Evolutionary conservation across 1,139 yeast genomes (phyloP).

Genomic region (Lodderomyces metapsilosis): DNA sequence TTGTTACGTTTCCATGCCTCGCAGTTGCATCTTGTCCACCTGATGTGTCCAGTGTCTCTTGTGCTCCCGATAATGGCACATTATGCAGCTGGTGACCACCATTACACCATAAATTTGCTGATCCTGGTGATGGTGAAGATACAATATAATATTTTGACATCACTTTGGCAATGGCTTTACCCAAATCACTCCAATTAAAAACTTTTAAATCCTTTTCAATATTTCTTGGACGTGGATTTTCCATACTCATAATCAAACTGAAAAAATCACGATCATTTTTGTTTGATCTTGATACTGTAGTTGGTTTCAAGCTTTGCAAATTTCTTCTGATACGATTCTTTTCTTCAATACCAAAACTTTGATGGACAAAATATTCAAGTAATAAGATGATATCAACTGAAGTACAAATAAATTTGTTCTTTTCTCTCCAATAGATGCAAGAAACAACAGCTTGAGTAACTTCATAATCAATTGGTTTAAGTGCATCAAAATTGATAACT

Average conservation of each 20-base stretch:
- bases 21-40: no score
- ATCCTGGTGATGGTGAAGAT: conserved; percentile 4
- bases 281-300: conserved; percentile 54
- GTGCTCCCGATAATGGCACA: background rate
- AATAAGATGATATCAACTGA: conserved; percentile 64
- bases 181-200: conserved; percentile 57
- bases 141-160: conserved; percentile 52
- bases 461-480: conserved; percentile 17
- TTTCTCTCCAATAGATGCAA: conserved; percentile 62
- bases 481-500: conserved; percentile 27
- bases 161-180: conserved; percentile 58
- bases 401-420: conserved; percentile 53
- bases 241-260: conserved; percentile 60
- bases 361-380: conserved; percentile 56
- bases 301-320: conserved; percentile 63
- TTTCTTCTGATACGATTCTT: conserved; percentile 70
- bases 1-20: background rate
- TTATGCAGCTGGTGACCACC: background rate
- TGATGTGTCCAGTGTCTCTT: no score
- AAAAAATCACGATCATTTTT: conserved; percentile 50
- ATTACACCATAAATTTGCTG: background rate
- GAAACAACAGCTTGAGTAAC: conserved; percentile 43
- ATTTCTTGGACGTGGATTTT: conserved; percentile 66
- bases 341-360: conserved; percentile 63
- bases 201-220: conserved; percentile 75